Conservation (phyloP, 208 protist genomes). For the Trypanosoma lewisi region DNA sequence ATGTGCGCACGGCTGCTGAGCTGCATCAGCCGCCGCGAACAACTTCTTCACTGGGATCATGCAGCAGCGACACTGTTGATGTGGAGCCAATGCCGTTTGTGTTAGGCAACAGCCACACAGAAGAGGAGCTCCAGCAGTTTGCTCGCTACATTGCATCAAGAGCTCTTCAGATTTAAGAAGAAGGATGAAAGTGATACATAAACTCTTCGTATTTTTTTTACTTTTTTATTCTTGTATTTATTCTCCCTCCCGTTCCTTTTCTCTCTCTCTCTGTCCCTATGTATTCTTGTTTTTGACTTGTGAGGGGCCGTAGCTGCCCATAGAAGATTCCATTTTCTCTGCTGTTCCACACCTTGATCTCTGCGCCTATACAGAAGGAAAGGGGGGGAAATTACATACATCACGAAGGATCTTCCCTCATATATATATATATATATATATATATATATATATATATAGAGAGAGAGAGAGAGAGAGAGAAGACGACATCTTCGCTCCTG, state of each 20-base stretch:
- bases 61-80: conserved; percentile 15
- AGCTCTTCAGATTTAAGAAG: conserved; percentile 13
- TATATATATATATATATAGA: too few species aligned
- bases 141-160: conserved; percentile 44
- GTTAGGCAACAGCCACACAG: conserved; percentile 44
- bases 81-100: conserved; percentile 59
- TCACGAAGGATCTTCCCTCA: too few species aligned
- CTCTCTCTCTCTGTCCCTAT: conserved; percentile 9
- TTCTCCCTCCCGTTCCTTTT: background rate
- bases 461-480: too few species aligned
- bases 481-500: too few species aligned
- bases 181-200: background rate
- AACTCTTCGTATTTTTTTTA: conserved; percentile 16
- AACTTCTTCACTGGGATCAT: too few species aligned
- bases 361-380: background rate
- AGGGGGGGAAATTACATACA: background rate
- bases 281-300: background rate
- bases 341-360: background rate
- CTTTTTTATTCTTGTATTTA: conserved; percentile 17
- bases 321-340: background rate
- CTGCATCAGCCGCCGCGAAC: conserved; percentile 19
- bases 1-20: conserved; percentile 48
- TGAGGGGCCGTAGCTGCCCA: background rate
- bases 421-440: too few species aligned
- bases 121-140: conserved; percentile 44